Conservation (phyloP, 164 flowering plant species). For the Akebia trifoliata region DNA sequence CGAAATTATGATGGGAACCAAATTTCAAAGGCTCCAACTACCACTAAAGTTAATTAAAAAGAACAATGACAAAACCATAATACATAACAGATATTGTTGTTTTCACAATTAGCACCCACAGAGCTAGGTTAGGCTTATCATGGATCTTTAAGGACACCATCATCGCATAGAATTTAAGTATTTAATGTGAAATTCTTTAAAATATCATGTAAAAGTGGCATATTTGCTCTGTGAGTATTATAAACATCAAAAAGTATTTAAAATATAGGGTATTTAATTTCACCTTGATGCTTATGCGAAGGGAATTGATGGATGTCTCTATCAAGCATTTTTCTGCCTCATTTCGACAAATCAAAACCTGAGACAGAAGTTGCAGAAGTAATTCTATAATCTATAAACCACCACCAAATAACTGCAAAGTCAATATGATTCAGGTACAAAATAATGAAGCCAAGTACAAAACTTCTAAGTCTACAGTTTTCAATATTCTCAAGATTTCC, state of each 20-base stretch:
- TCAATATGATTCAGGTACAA: background rate
- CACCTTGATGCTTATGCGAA: constrained; percentile 97
- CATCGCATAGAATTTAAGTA: background rate
- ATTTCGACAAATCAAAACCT: constrained; percentile 96
- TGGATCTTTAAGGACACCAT: background rate
- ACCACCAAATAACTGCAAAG: background rate
- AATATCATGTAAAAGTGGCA: too few relatives aligned
- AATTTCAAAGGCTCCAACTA: background rate
- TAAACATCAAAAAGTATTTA: constrained; percentile 3
- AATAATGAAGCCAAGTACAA: background rate
- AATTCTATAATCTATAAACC: background rate
- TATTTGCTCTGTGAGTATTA: background rate
- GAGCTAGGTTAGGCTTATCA: background rate
- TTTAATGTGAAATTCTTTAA: too few relatives aligned
- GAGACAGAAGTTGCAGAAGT: constrained; percentile 19
- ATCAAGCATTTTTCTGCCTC: constrained; percentile 98
- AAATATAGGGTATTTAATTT: background rate
- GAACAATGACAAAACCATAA: background rate
- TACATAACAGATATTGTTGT: background rate
- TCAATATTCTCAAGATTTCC: too few relatives aligned
- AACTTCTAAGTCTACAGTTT: too few relatives aligned
- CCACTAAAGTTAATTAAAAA: background rate
- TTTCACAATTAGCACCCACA: too few relatives aligned
- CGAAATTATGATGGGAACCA: too few relatives aligned
- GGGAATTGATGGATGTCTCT: constrained; percentile 93